A percentile compares a stretch with the other conserved stretches of the same genome.
Conservation (phyloP, 331 rosid genomes). For the Cydonia oblonga region DNA sequence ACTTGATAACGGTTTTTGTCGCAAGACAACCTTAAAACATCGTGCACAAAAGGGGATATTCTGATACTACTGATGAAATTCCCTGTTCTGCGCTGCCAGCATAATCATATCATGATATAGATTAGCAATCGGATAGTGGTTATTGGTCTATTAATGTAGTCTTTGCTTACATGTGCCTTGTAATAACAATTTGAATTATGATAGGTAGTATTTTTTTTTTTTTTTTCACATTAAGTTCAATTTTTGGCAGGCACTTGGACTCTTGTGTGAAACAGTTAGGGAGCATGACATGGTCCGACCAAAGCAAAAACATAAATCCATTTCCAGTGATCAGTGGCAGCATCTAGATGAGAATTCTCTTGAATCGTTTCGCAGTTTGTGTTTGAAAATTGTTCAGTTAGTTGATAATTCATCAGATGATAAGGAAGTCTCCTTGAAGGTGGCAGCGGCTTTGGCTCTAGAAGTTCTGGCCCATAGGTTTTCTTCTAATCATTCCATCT, state of each 20-base stretch:
- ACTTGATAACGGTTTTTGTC: background rate
- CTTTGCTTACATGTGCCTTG: background rate
- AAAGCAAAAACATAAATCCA: slow-evolving; percentile 30
- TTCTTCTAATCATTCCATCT: slow-evolving; percentile 46
- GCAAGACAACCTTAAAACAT: background rate
- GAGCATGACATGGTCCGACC: slow-evolving; percentile 20
- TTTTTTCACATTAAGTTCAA: background rate
- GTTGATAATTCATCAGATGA: slow-evolving; percentile 39
- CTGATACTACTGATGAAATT: background rate
- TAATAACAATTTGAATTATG: background rate
- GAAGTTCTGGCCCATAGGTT: slow-evolving; percentile 58
- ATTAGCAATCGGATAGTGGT: background rate
- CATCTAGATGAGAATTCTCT: slow-evolving; percentile 43
- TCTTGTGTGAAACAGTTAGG: slow-evolving; percentile 58
- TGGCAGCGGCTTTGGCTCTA: slow-evolving; percentile 73
- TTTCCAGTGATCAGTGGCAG: slow-evolving; percentile 34
- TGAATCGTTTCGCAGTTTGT: slow-evolving; percentile 39
- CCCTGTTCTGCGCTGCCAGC: background rate
- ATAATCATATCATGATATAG: background rate
- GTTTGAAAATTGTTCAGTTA: slow-evolving; percentile 43
- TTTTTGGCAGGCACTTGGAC: slow-evolving; percentile 70
- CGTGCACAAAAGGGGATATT: background rate
- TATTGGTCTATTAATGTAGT: background rate
- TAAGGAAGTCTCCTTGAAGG: slow-evolving; percentile 45
- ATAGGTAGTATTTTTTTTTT: background rate